Percentiles rank a stretch among this genome's conserved stretches.
These are phyloP conservation scores for Xylaria sp. DNA, from an alignment of 2,329 filamentous ascomycete genomes.

Conservation along the genomic window DNA sequence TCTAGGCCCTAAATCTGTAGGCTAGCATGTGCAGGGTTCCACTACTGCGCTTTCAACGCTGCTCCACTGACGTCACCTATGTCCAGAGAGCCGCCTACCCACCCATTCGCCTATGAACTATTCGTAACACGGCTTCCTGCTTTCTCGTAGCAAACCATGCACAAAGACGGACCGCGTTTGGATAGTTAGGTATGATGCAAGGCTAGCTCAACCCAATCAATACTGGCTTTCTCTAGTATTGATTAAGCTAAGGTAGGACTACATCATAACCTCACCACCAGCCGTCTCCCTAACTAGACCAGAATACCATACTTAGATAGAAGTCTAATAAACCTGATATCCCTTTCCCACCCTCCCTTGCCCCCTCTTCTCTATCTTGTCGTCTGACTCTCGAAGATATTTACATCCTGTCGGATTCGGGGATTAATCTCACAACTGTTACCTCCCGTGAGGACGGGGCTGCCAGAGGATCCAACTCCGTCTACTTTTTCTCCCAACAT, in stretches of 20 bases:
- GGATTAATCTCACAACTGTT: background rate
- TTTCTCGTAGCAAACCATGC: background rate
- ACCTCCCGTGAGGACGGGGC: slow-evolving; percentile 3
- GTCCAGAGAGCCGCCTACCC: background rate
- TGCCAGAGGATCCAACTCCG: background rate
- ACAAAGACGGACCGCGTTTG: slow-evolving; percentile 30
- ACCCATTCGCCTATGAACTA: slow-evolving; percentile 10
- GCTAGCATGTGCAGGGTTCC: background rate
- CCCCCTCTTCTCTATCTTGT: background rate
- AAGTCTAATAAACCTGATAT: slow-evolving; percentile 26
- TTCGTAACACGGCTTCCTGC: slow-evolving; percentile 11
- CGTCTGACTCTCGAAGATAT: background rate
- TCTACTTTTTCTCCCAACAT: background rate
- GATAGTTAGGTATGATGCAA: slow-evolving; percentile 34
- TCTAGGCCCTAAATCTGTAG: background rate
- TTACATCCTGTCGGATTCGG: background rate
- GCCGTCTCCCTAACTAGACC: slow-evolving; percentile 3
- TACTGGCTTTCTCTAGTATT: slow-evolving; percentile 12
- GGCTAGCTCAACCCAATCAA: slow-evolving; percentile 17
- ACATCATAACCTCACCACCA: slow-evolving; percentile 30
- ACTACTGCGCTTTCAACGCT: slow-evolving; percentile 16
- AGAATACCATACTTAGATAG: slow-evolving; percentile 16
- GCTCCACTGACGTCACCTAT: slow-evolving; percentile 32
- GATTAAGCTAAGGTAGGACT: slow-evolving; percentile 23
- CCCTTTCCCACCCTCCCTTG: too few species aligned